phyloP scores from a whole-genome alignment of 352 stramenopile genomes.

The Phytophthora niederhauseri region DNA sequence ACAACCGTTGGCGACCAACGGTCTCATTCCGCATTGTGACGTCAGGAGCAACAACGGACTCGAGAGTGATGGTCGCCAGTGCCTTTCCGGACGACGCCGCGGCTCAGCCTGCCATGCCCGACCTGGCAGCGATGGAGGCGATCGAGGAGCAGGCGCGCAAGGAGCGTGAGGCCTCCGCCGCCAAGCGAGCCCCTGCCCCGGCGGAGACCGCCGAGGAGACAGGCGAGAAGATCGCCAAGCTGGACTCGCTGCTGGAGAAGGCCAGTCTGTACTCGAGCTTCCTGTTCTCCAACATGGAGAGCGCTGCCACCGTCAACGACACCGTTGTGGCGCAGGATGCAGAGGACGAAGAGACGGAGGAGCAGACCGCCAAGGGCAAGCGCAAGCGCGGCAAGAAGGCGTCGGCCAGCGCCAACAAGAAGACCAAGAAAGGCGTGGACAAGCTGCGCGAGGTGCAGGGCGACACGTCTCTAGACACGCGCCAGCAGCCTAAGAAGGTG shows the following conservation, averaged over 20 bases:
- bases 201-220: constrained; percentile 44
- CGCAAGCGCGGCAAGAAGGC: constrained; percentile 50
- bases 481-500: constrained; percentile 38
- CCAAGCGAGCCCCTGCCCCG: constrained; percentile 11
- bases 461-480: constrained; percentile 52
- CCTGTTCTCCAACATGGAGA: constrained; percentile 87
- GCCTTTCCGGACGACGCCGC: constrained; percentile 30
- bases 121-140: constrained; percentile 82
- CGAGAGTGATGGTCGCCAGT: constrained; percentile 64
- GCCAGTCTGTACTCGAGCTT: constrained; percentile 89
- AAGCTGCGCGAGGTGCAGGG: constrained; percentile 74
- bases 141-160: constrained; percentile 58
- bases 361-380: constrained; percentile 40
- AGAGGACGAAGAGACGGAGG: constrained; percentile 21
- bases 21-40: constrained; percentile 25
- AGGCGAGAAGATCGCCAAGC: constrained; percentile 75
- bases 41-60: background rate
- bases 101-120: constrained; percentile 34
- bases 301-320: constrained; percentile 47
- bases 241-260: constrained; percentile 89
- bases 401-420: constrained; percentile 22
- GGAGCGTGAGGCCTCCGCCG: constrained; percentile 25
- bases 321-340: constrained; percentile 6
- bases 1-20: constrained; percentile 12
- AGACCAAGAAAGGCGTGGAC: constrained; percentile 58